A percentile compares a stretch with the other conserved stretches of the same genome.
Conservation (phyloP, 305 asterid species). For the Solanum hybrid region DNA sequence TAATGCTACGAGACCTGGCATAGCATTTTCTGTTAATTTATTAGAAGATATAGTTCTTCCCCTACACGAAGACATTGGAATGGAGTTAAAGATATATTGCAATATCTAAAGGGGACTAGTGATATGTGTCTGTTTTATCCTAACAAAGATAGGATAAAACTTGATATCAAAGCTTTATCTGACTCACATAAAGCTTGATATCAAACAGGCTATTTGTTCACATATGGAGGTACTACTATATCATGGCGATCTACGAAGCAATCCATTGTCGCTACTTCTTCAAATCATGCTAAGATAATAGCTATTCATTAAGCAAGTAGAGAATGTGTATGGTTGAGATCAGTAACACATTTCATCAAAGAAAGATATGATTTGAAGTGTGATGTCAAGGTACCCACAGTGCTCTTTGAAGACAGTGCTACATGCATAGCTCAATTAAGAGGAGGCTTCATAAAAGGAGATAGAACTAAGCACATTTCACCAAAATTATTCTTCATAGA, state of each 20-base stretch:
- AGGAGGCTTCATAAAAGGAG: background rate
- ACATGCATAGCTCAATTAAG: background rate
- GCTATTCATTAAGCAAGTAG: background rate
- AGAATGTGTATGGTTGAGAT: background rate
- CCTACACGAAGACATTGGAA: no score
- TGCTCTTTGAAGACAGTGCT: background rate
- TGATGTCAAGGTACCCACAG: background rate
- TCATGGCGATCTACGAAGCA: background rate
- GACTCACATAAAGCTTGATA: background rate
- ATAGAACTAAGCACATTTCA: background rate
- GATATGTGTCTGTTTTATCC: background rate
- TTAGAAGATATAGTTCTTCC: background rate
- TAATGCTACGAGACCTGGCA: background rate
- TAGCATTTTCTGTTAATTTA: background rate
- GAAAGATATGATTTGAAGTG: background rate
- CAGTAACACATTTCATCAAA: background rate
- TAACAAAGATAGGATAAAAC: background rate
- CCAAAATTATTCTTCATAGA: background rate
- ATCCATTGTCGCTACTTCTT: background rate
- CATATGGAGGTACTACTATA: background rate
- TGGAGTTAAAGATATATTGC: background rate
- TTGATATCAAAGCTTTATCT: no score
- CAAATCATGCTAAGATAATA: background rate
- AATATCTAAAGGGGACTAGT: background rate
- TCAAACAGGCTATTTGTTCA: background rate